Conservation (phyloP, 176 grass and related monocot species). For the Eleusine indica region DNA sequence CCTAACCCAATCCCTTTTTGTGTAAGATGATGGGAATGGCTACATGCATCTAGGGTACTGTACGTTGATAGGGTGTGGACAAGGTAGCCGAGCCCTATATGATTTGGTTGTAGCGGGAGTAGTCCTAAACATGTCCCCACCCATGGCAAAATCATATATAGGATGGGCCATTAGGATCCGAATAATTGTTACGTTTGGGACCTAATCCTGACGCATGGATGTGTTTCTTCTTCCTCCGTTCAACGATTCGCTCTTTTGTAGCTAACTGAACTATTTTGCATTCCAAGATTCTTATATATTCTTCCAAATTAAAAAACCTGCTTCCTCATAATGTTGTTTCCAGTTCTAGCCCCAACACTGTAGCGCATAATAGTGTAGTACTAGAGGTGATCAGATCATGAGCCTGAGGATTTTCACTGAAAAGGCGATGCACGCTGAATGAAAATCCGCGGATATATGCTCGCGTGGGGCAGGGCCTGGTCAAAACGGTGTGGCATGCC, state of each 20-base stretch:
- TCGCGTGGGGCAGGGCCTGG: neutral
- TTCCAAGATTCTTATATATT: neutral
- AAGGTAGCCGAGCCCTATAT: slow-evolving; percentile 28
- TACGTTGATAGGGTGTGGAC: slow-evolving; percentile 16
- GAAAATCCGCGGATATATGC: neutral
- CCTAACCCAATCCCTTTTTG: slow-evolving; percentile 12
- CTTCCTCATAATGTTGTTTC: too few relatives aligned
- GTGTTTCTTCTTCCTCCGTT: neutral
- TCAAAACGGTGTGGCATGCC: slow-evolving; percentile 23
- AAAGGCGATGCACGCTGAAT: neutral
- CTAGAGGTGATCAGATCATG: neutral
- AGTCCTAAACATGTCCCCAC: slow-evolving; percentile 23
- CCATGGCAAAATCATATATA: slow-evolving; percentile 2
- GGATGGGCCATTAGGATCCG: slow-evolving; percentile 24
- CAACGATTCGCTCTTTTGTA: too few relatives aligned
- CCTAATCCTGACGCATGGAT: neutral
- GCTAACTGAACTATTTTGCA: neutral
- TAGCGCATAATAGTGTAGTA: neutral
- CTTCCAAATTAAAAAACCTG: too few relatives aligned
- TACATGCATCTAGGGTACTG: slow-evolving; percentile 18
- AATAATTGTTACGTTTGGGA: slow-evolving; percentile 35
- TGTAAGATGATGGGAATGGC: slow-evolving; percentile 36
- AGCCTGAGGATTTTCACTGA: neutral
- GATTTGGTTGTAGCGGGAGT: slow-evolving; percentile 35
- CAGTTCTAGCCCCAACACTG: too few relatives aligned